Base-by-base conservation (phyloP, 768 basidiomycete species). In the Boletus rubescentipes region DNA sequence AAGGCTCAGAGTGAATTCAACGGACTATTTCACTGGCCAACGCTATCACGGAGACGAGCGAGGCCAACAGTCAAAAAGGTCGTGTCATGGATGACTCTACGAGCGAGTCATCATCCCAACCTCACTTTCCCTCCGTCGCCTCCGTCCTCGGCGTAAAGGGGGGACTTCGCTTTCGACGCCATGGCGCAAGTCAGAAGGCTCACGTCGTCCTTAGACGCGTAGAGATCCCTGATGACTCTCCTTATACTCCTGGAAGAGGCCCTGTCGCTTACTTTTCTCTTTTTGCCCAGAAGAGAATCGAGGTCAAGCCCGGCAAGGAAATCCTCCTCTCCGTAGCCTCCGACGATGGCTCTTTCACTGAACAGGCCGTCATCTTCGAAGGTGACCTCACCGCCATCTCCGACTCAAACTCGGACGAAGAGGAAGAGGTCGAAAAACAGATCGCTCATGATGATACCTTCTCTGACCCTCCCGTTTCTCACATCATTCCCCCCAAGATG, bases 261-360 rank as follows among this genome's bases (percentile, higher is more conserved):
- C 62, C 70, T 29, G 64, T 79, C 51, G 76, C 79, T 36, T 80
- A 79, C 66, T 89, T 86, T 64, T 81, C 77, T 63, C 72, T 89
- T 12, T 84, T 86, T 65, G 84, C 87, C 4, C 78, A 79, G 61
- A 89, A 89, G 73, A 73, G 82, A 55, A 83, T 89, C 65, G 83
- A 83, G 64, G 79, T 86, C 61, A 86, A 80, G 64, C 82, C 85
- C 12, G 86, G 86, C 53, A 86, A 86, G 69, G 84, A 85, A 70
- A 80, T 89, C 47, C 74, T 87, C 43, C 75, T 89, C 49, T 77
- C 84, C 7, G 73, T 88, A 32, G 77, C 76, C 37, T 74, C 77
- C 26, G 77, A 73, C 29, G 78, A 84, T 58, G 80, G 80, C 37
- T 63, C 71, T 12, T 79, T 81, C 69, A 77, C 80, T 53, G 84